Evolutionary conservation across 257 asterid species (phyloP), one percentile per base, ranked within the genome.

Genomic region (Solanum sejunctum): DNA sequence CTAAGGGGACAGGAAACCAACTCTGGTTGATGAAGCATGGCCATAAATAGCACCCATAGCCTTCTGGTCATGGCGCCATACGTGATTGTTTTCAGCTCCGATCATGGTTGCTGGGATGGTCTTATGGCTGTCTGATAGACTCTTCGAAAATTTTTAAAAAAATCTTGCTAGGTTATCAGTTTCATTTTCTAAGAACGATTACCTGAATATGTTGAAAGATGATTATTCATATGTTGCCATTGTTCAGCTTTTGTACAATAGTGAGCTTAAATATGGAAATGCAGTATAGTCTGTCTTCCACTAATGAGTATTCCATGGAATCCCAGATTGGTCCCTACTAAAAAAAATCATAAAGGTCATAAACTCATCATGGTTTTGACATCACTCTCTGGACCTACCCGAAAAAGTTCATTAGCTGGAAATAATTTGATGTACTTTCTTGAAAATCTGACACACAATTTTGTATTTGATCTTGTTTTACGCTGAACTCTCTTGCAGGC

Each of bases 401-500:
- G 43, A 75, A 51, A 8, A 21, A 75, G 61, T 75, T 77, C 21
- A 77, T 77, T 77, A 8, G 23, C 23, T 23, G 23, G 58, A 75
- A 15, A 75, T 23, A 15, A 75, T 51, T 28, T 49, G 60, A 49
- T 23, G 23, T 47, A 75, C 6, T 49, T 1, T 49, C 47, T 32
- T 66, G 73, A 66, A 66, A 73, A 73, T 73, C 81, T 21, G 58
- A 21, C 15, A 5, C 28, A 41, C 2, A 70, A 75, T 21, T 45
- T 45, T 45, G 7, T n/a, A 51, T 77, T 72, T 77, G 82, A 77
- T 77, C 63, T 8, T 73, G 8, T 45, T 73, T 73, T 4, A 8
- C 4, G 2, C 5, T 17, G 20, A 51, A 49, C 63, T 77, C 45
- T 12, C 4, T 58, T 64, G 57, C 49, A 91, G 93, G 93, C n/a